Conservation (phyloP, 2,329 filamentous ascomycete genomes). For the Xylariaceae sp. region DNA sequence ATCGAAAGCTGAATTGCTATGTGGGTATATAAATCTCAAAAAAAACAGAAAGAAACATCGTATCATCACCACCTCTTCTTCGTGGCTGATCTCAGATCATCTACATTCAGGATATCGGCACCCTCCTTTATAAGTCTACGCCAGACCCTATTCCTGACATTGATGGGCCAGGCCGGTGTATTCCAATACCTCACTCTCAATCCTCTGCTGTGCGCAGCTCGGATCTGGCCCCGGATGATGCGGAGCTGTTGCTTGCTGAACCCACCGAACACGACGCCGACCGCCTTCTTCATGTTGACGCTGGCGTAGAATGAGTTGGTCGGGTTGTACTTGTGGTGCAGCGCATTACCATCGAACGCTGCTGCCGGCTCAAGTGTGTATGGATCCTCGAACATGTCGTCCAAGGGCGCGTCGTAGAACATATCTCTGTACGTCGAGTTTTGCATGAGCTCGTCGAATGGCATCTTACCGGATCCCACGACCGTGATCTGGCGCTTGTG, state of each 20-base stretch:
- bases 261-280: constrained; percentile 44
- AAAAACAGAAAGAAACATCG: too few relatives aligned
- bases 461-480: constrained; percentile 63
- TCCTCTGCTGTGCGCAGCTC: constrained; percentile 43
- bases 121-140: constrained; percentile 51
- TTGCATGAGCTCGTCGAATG: constrained; percentile 51
- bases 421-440: constrained; percentile 55
- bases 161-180: constrained; percentile 53
- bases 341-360: background rate
- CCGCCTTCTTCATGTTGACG: constrained; percentile 43
- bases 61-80: constrained; percentile 35
- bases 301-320: constrained; percentile 59
- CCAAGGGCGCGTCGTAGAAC: constrained; percentile 64
- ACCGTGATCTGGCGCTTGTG: constrained; percentile 59
- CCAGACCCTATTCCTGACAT: constrained; percentile 54
- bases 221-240: constrained; percentile 41
- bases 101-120: constrained; percentile 58
- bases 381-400: constrained; percentile 35
- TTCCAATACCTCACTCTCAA: constrained; percentile 60
- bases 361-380: constrained; percentile 15
- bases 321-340: constrained; percentile 34
- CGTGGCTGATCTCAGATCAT: constrained; percentile 50
- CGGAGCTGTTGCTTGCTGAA: constrained; percentile 40
- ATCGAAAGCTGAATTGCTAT: too few relatives aligned
- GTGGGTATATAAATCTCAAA: too few relatives aligned